Evolutionary conservation across 108 stramenopile genomes (phyloP).

Genomic region (Nitzschia palea): DNA sequence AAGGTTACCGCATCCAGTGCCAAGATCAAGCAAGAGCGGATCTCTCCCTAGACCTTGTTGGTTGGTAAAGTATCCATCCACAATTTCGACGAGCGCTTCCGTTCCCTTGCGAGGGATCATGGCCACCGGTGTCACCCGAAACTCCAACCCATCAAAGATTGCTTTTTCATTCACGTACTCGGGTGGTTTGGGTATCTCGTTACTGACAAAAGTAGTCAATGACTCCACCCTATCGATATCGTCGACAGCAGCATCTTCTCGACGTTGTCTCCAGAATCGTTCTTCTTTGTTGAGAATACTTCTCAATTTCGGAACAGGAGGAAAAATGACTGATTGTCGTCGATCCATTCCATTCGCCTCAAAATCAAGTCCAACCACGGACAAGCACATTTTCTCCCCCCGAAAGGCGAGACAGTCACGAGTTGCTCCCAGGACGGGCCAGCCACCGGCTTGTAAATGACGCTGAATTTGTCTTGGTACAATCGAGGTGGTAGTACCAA

Average conservation of each 20-base stretch:
- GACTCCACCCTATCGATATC: too few relatives aligned
- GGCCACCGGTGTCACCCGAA: constrained; percentile 10
- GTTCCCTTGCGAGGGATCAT: constrained; percentile 22
- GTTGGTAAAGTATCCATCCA: not conserved
- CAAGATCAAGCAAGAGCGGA: constrained; percentile 23
- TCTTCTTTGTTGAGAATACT: constrained; percentile 8
- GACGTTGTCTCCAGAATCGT: constrained; percentile 15
- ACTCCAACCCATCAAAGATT: constrained; percentile 15
- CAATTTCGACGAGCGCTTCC: constrained; percentile 7
- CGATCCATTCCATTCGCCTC: not conserved
- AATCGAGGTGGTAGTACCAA: constrained; percentile 2
- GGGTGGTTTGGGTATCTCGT: constrained; percentile 4
- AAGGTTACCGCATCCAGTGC: constrained; percentile 23
- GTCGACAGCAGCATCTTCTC: not conserved
- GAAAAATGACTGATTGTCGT: not conserved
- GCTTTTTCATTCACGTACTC: constrained; percentile 14
- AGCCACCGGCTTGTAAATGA: constrained; percentile 5
- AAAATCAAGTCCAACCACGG: constrained; percentile 2
- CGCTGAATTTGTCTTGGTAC: constrained; percentile 5
- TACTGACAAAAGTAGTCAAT: not conserved
- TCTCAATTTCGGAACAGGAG: not conserved
- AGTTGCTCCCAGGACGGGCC: constrained; percentile 8
- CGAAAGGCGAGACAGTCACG: constrained; percentile 13
- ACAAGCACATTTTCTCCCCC: constrained; percentile 11
- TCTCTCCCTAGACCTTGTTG: not conserved